These are phyloP conservation scores for Arbutus unedo DNA, from an alignment of 148 eudicot genomes.

Conservation along the genomic window DNA sequence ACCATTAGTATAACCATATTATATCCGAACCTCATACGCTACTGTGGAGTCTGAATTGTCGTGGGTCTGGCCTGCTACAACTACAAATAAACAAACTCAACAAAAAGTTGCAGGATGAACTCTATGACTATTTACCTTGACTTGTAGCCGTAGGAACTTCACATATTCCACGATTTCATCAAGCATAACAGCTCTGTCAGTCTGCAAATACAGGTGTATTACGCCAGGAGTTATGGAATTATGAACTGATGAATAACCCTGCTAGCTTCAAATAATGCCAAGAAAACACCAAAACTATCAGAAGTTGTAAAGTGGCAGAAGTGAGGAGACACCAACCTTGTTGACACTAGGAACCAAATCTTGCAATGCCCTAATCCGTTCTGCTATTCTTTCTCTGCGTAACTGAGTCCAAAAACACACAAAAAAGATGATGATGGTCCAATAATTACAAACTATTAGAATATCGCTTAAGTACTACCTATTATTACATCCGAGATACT, in stretches of 20 bases:
- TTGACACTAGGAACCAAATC: conserved; percentile 74
- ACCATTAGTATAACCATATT: neutral
- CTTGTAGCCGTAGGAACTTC: conserved; percentile 65
- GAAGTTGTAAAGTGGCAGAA: neutral
- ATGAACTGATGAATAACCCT: neutral
- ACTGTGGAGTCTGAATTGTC: no score
- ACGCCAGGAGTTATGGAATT: neutral
- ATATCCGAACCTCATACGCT: neutral
- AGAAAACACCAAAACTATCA: neutral
- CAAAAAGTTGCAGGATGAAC: conserved; percentile 4
- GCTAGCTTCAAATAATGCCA: neutral
- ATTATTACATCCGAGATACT: neutral
- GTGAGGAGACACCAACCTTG: conserved; percentile 40
- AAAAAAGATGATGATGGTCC: neutral
- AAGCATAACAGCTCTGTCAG: conserved; percentile 71
- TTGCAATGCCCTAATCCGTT: conserved; percentile 69
- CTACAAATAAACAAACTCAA: neutral
- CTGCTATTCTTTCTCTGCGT: conserved; percentile 70
- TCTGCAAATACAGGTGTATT: conserved; percentile 33
- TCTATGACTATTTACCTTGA: conserved; percentile 41
- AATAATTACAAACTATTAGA: neutral
- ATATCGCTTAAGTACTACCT: neutral
- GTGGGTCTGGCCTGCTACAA: no score
- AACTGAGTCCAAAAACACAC: conserved; percentile 34
- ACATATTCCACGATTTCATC: conserved; percentile 73